Evolutionary conservation across 108 stramenopile species (phyloP), one percentile per base, ranked within the genome.

Genomic region (Conticribra weissflogii): DNA sequence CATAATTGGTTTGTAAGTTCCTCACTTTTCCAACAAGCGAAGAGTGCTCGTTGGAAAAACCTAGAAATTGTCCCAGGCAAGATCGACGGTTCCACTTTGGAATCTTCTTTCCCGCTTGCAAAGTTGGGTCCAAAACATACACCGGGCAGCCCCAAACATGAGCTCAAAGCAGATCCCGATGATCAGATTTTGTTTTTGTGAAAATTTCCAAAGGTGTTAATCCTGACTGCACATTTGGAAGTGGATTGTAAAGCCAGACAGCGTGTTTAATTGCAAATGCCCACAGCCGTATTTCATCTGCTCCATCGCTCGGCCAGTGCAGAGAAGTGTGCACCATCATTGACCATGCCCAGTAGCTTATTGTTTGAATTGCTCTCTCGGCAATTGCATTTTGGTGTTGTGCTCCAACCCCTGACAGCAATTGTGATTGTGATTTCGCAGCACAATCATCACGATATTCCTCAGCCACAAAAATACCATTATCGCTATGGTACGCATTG

Each of bases 191-290:
- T n/a, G n/a, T n/a, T n/a, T n/a, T n/a, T n/a, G n/a, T n/a, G n/a
- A 67, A 54, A 0, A 63, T 12, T 23, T 78, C 64, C 27, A 62
- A 2, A 0, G 85, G 82, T 12, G 82, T 33, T 2, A 29, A 19
- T 15, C 56, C 56, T 3, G 18, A 1, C 15, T 18, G 18, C 2
- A 18, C n/a, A 47, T 64, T 66, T 8, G 79, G 83, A 1, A 81
- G 22, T 4, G 64, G 64, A 46, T 87, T 84, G 31, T 62, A 57
- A 0, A 81, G 3, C 16, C 57, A 77, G 0, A 71, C 71, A 19
- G 83, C 74, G 44, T 87, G 74, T 4, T 75, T 33, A 3, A 87
- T 41, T 7, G 86, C 83, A 41, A 83, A 58, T 30, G 86, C 81
- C 86, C 83, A 87, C 0, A 76, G 0, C 36, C 46, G 0, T 46